Evolutionary conservation across 495 filamentous ascomycete genomes (phyloP).

Genomic region (Penicillium malachiteum): DNA sequence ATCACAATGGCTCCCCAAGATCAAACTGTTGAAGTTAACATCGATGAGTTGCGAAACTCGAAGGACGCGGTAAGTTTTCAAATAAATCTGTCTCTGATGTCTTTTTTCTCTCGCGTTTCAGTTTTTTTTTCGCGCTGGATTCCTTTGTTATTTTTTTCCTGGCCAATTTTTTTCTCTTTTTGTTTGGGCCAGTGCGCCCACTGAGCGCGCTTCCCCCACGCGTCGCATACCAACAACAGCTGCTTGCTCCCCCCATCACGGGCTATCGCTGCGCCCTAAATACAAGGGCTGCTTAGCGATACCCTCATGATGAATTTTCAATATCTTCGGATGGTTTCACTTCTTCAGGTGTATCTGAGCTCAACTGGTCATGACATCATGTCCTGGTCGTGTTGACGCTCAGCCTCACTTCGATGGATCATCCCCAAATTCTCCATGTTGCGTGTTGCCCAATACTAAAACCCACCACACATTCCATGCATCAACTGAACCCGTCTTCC

Average conservation of each 20-base stretch:
- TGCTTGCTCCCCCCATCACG: neutral
- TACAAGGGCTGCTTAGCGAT: neutral
- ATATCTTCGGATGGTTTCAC: neutral
- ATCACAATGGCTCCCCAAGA: slow-evolving; percentile 1
- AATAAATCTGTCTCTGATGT: neutral
- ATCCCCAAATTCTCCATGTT: too few relatives aligned
- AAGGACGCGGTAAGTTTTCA: slow-evolving; percentile 60
- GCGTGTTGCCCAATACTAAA: neutral
- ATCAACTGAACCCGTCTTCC: too few relatives aligned
- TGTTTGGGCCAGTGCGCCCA: slow-evolving; percentile 7
- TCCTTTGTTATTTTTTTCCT: slow-evolving; percentile 3
- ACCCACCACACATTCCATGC: too few relatives aligned
- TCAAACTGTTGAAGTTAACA: slow-evolving; percentile 43
- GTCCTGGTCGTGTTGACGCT: neutral
- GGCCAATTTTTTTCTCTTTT: slow-evolving; percentile 13
- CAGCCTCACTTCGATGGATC: neutral
- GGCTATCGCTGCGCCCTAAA: neutral
- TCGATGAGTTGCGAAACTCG: slow-evolving; percentile 61
- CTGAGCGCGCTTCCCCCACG: slow-evolving; percentile 19
- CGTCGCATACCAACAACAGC: slow-evolving; percentile 21
- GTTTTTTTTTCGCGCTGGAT: slow-evolving; percentile 1
- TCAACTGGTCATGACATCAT: neutral
- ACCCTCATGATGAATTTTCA: neutral
- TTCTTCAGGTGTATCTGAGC: neutral
- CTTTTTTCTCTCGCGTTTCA: neutral